Evolutionary conservation across 2,329 filamentous ascomycete genomes (phyloP).

Genomic region (Trichoderma brevicompactum): DNA sequence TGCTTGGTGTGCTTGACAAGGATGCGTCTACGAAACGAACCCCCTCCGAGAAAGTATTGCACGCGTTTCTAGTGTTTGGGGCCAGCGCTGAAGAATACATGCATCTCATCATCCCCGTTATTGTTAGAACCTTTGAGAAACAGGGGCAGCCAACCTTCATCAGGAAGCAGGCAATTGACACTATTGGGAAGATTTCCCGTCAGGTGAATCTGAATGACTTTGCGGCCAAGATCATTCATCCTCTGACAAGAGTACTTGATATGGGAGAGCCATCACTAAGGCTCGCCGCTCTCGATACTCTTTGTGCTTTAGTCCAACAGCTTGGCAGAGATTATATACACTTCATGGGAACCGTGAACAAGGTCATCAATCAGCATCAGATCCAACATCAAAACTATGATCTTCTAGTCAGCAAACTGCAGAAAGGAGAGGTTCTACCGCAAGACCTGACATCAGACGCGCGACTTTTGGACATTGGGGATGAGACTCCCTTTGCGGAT

Average conservation of each 20-base stretch:
- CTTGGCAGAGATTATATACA: slow-evolving; percentile 93
- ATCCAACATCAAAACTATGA: slow-evolving; percentile 92
- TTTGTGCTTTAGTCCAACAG: slow-evolving; percentile 94
- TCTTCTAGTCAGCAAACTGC: slow-evolving; percentile 86
- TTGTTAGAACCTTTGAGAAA: slow-evolving; percentile 93
- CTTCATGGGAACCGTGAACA: slow-evolving; percentile 92
- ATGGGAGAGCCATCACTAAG: slow-evolving; percentile 74
- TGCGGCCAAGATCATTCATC: slow-evolving; percentile 94
- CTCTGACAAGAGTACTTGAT: slow-evolving; percentile 79
- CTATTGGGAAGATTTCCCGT: slow-evolving; percentile 88
- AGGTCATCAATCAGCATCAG: slow-evolving; percentile 76
- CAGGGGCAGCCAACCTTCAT: slow-evolving; percentile 78
- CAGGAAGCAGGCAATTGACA: slow-evolving; percentile 89
- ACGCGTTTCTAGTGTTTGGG: slow-evolving; percentile 94
- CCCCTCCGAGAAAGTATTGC: slow-evolving; percentile 87
- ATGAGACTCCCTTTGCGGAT: slow-evolving; percentile 82
- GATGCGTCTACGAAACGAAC: slow-evolving; percentile 76
- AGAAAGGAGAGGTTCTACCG: slow-evolving; percentile 92
- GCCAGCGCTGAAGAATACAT: slow-evolving; percentile 97
- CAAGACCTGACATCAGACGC: slow-evolving; percentile 90
- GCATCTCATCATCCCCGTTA: slow-evolving; percentile 96
- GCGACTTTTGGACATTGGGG: slow-evolving; percentile 74
- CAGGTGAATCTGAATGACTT: slow-evolving; percentile 98
- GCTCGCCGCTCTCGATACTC: slow-evolving; percentile 84
- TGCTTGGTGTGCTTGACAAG: slow-evolving; percentile 92